Evolutionary conservation across 306 rosid species (phyloP), one percentile per base, ranked within the genome.

Genomic region (Malus orientalis): DNA sequence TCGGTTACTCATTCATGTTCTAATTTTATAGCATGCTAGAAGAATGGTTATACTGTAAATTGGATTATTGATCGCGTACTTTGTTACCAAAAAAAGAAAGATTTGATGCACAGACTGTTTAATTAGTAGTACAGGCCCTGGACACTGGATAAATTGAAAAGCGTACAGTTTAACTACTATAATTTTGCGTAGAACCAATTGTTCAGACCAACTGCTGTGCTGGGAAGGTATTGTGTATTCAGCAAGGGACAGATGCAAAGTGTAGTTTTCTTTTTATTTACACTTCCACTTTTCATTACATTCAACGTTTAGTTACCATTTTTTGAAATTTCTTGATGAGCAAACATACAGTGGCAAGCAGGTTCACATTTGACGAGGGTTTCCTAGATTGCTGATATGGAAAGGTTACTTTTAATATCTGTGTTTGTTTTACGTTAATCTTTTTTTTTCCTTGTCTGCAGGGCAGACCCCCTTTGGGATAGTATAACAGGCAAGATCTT

Each of bases 401-500:
- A 16, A 5, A 15, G 20, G 55, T 27, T 3, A 61, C 15, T 27
- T 33, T 61, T 64, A 7, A 32, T 22, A 33, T 65, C 69, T 55
- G 47, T 54, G 74, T 42, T 66, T 65, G 78, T 74, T 44, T 44
- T 51, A 49, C 9, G 78, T 5, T 71, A 6, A 1, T 30, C 20
- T 8, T 11, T 20, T 25, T 11, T 19, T 60, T 75, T 49, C 20
- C 44, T 76, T 73, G 71, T 81, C 23, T 70, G 40, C 90, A 91
- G 97, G 86, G 1, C 76, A 2, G 97, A 91, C 74, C 68, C 70
- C 45, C 54, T 3, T 67, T 65, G 76, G 49, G 86, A 82, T 81
- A 76, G 32, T 44, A 38, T 91, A 77, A 84, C 82, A 71, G 78
- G 58, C 15, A 88, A 71, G 68, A 11, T 91, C 70, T 65, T 89